Evolutionary conservation across 495 filamentous ascomycete genomes (phyloP).

Genomic region (Saxophila tyrrhenica): DNA sequence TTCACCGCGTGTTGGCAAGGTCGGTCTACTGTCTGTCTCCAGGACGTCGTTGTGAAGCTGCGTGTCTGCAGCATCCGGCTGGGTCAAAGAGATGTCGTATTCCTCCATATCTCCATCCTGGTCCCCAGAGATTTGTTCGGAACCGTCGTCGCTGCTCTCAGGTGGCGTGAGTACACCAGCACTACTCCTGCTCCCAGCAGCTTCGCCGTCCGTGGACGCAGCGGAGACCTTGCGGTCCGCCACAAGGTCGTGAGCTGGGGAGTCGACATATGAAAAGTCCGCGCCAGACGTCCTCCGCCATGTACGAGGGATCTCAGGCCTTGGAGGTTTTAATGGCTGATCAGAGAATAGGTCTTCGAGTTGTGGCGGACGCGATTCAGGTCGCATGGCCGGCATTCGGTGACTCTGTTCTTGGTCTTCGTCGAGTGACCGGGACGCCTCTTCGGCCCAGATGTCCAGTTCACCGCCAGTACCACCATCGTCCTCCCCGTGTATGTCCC

Average conservation of each 20-base stretch:
- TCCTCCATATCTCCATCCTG: slow-evolving; percentile 2
- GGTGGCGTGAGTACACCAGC: slow-evolving; percentile 17
- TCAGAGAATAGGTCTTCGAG: slow-evolving; percentile 20
- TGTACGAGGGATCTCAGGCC: slow-evolving; percentile 34
- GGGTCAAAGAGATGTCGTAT: slow-evolving; percentile 2
- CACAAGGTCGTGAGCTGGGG: slow-evolving; percentile 2
- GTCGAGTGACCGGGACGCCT: slow-evolving; percentile 30
- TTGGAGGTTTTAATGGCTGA: slow-evolving; percentile 22
- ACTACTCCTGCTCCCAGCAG: slow-evolving; percentile 6
- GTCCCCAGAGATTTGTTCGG: background rate
- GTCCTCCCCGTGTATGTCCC: background rate
- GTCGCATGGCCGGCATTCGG: background rate
- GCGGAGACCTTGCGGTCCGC: slow-evolving; percentile 2
- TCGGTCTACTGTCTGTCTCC: background rate
- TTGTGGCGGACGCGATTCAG: background rate
- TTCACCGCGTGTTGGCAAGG: background rate
- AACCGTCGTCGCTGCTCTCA: slow-evolving; percentile 5
- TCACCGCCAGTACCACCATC: background rate
- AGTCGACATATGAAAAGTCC: slow-evolving; percentile 28
- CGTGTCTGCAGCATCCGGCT: slow-evolving; percentile 13
- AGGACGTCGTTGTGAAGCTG: slow-evolving; percentile 2
- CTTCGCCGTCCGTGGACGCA: slow-evolving; percentile 6
- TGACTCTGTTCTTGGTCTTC: slow-evolving; percentile 11
- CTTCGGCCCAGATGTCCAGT: slow-evolving; percentile 35
- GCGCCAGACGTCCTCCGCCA: slow-evolving; percentile 32